These are phyloP conservation scores for Fusarium papillatum DNA, from an alignment of 2,329 filamentous ascomycete genomes.

Conservation along the genomic window DNA sequence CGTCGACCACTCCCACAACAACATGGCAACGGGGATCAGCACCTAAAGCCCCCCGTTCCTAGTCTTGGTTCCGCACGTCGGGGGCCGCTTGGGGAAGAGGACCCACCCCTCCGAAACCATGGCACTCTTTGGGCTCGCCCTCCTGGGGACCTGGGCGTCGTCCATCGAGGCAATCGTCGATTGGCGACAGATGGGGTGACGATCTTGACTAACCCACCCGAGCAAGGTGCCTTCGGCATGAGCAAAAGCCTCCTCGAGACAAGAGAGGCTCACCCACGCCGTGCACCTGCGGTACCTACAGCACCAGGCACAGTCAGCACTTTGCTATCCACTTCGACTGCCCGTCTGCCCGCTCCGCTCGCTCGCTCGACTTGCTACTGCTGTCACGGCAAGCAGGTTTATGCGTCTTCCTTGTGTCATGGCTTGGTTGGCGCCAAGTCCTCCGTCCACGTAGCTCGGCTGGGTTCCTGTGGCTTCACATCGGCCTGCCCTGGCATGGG, in stretches of 20 bases:
- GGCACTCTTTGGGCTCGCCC: slow-evolving; percentile 14
- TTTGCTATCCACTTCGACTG: background rate
- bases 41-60: slow-evolving; percentile 22
- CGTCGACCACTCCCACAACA: slow-evolving; percentile 12
- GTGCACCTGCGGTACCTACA: slow-evolving; percentile 25
- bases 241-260: slow-evolving; percentile 24
- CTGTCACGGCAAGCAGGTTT: slow-evolving; percentile 34
- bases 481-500: slow-evolving; percentile 18
- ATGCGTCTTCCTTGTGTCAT: slow-evolving; percentile 35
- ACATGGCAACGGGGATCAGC: slow-evolving; percentile 37
- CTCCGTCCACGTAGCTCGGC: slow-evolving; percentile 32
- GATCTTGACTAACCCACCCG: slow-evolving; percentile 38
- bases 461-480: slow-evolving; percentile 28
- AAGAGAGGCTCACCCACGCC: slow-evolving; percentile 23
- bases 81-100: slow-evolving; percentile 3
- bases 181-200: slow-evolving; percentile 39
- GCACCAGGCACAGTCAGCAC: slow-evolving; percentile 16
- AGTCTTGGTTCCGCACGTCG: slow-evolving; percentile 22
- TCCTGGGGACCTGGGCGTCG: slow-evolving; percentile 20
- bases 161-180: slow-evolving; percentile 40
- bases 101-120: slow-evolving; percentile 40
- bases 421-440: slow-evolving; percentile 34
- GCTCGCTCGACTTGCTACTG: slow-evolving; percentile 17
- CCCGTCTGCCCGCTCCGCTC: slow-evolving; percentile 7
- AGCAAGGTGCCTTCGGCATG: slow-evolving; percentile 33